Percentiles rank a stretch among this genome's conserved stretches.
Conservation (phyloP, 352 stramenopile genomes). For the Phytopythium delawarense region DNA sequence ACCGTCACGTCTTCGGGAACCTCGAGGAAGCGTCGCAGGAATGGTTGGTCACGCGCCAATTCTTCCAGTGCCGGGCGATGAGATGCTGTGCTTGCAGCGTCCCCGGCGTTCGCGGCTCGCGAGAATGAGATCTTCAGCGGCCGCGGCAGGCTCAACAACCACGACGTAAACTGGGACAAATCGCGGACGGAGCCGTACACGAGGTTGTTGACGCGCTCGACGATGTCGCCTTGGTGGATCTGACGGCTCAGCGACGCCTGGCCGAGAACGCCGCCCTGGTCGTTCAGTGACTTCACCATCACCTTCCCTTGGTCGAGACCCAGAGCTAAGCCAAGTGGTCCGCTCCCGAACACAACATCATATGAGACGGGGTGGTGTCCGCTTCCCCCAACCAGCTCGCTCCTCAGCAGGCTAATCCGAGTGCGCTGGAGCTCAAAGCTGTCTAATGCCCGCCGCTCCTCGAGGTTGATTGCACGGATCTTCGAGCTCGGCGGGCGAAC, state of each 20-base stretch:
- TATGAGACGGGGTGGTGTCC: constrained; percentile 20
- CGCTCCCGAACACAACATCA: constrained; percentile 68
- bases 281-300: constrained; percentile 77
- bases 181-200: constrained; percentile 56
- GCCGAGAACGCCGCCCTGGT: constrained; percentile 57
- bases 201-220: constrained; percentile 70
- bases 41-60: constrained; percentile 20
- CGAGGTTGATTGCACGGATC: constrained; percentile 30
- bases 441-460: constrained; percentile 22
- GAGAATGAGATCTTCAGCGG: constrained; percentile 69
- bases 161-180: constrained; percentile 80
- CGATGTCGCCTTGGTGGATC: constrained; percentile 62
- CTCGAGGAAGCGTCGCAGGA: constrained; percentile 10
- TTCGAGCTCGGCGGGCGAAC: constrained; percentile 32
- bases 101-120: constrained; percentile 15
- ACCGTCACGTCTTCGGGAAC: constrained; percentile 10
- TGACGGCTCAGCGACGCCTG: constrained; percentile 66
- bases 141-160: constrained; percentile 55
- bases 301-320: constrained; percentile 64
- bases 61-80: constrained; percentile 17
- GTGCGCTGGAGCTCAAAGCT: constrained; percentile 26
- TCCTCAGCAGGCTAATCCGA: constrained; percentile 22
- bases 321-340: constrained; percentile 69
- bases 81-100: constrained; percentile 2
- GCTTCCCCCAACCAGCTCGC: constrained; percentile 11